Evolutionary conservation across 129 eudicot species (phyloP).

Genomic region (Cynara cardunculus): DNA sequence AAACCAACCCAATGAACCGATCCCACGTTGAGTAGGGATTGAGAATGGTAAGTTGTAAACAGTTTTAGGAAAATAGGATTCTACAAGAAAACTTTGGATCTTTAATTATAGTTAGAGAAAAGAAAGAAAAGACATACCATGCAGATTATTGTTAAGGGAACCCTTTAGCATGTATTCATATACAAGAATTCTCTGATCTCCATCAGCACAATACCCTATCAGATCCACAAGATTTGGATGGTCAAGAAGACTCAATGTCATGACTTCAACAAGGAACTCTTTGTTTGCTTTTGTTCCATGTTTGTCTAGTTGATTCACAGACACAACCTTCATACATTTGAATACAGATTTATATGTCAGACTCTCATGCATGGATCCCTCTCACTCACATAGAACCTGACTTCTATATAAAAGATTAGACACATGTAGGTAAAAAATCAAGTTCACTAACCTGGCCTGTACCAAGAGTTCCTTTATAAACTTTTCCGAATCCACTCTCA

Average conservation of each 20-base stretch:
- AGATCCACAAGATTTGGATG: conserved; percentile 64
- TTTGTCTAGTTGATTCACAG: conserved; percentile 69
- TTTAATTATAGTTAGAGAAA: too few species aligned
- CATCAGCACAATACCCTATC: conserved; percentile 76
- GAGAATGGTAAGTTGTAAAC: too few species aligned
- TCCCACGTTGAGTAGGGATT: too few species aligned
- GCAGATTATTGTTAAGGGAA: conserved; percentile 36
- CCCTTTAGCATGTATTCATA: conserved; percentile 57
- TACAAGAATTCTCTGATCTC: conserved; percentile 74
- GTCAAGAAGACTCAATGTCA: conserved; percentile 47
- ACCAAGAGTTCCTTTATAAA: conserved; percentile 53
- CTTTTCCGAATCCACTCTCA: conserved; percentile 68
- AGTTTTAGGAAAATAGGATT: too few species aligned
- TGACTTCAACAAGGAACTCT: conserved; percentile 59
- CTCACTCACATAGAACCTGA: background rate
- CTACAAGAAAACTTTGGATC: too few species aligned
- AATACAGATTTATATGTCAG: background rate
- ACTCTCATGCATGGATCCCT: background rate
- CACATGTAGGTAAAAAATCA: background rate
- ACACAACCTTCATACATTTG: conserved; percentile 43
- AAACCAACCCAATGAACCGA: too few species aligned
- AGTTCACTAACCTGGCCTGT: conserved; percentile 51
- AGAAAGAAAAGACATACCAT: conserved; percentile 50
- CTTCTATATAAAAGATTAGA: background rate
- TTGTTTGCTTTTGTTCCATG: conserved; percentile 57